These are phyloP conservation scores for Oxytropis ochrocephala DNA, from an alignment of 306 rosid species.

Conservation along the genomic window DNA sequence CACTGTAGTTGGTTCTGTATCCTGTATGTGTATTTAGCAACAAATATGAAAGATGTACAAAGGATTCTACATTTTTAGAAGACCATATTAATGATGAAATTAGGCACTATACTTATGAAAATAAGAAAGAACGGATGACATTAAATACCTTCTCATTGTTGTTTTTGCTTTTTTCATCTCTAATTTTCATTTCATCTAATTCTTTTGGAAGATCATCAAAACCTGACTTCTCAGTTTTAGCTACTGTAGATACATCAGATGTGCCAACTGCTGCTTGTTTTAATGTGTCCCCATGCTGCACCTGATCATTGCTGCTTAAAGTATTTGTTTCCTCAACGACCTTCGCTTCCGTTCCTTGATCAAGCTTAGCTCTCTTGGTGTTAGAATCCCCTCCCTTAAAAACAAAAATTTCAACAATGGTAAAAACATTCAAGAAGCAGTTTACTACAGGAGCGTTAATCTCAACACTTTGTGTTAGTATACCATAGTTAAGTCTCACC, in stretches of 20 bases:
- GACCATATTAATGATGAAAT: neutral
- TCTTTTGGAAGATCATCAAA: constrained; percentile 65
- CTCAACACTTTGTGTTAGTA: too few species aligned
- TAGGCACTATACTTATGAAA: neutral
- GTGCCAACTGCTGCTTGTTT: constrained; percentile 40
- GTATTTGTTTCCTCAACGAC: constrained; percentile 24
- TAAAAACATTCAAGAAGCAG: neutral
- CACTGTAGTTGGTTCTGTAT: constrained; percentile 52
- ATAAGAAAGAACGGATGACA: neutral
- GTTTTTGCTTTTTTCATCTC: constrained; percentile 50
- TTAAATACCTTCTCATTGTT: constrained; percentile 57
- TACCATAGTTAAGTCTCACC: neutral
- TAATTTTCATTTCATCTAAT: constrained; percentile 64
- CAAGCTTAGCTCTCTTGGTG: constrained; percentile 58
- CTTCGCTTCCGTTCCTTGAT: constrained; percentile 43
- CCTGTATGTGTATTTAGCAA: constrained; percentile 34
- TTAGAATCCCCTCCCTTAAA: constrained; percentile 60
- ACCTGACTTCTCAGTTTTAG: constrained; percentile 44
- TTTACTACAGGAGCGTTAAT: neutral
- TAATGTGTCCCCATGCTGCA: constrained; percentile 26
- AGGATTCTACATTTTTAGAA: neutral
- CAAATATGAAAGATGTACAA: neutral
- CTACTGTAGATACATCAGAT: constrained; percentile 32
- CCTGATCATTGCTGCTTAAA: constrained; percentile 25
- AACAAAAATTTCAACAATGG: neutral